phyloP scores from a whole-genome alignment of 1,284 basidiomycete species.

The Vanrija humicola region DNA sequence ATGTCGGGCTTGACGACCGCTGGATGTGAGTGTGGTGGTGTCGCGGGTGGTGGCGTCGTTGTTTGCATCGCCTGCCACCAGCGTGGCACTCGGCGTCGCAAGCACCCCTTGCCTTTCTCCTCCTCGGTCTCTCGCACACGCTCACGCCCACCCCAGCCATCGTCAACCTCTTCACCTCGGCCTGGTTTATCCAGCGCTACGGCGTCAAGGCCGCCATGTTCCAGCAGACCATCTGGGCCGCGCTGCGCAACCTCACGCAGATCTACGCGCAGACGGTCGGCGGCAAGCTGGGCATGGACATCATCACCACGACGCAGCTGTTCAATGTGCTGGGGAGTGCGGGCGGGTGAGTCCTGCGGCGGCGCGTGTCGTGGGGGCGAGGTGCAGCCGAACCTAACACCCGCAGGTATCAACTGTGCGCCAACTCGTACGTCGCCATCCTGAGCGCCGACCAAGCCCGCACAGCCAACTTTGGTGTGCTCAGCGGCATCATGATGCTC shows the following conservation, averaged over 20 bases:
- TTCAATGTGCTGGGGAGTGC: constrained; percentile 44
- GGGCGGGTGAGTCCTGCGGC: constrained; percentile 28
- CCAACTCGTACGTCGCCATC: constrained; percentile 34
- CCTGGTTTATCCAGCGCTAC: constrained; percentile 33
- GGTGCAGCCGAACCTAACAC: too few species aligned
- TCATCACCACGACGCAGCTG: constrained; percentile 42
- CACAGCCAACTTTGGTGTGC: constrained; percentile 41
- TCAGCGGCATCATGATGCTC: constrained; percentile 39
- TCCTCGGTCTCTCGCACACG: too few species aligned
- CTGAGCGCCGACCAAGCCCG: constrained; percentile 31
- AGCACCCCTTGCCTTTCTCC: neutral
- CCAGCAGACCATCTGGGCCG: constrained; percentile 44
- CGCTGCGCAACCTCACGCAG: constrained; percentile 40
- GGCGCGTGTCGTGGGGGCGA: too few species aligned
- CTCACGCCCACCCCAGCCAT: constrained; percentile 21
- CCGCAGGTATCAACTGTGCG: constrained; percentile 30
- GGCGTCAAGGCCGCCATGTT: constrained; percentile 44
- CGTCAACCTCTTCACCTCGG: constrained; percentile 44
- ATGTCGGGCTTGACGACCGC: constrained; percentile 33
- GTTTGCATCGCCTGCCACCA: neutral
- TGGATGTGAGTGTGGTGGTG: constrained; percentile 26
- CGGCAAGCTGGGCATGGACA: constrained; percentile 27
- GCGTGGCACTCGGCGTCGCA: too few species aligned
- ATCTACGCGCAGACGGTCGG: constrained; percentile 36
- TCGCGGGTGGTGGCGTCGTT: neutral